Base-by-base conservation (phyloP, 768 basidiomycete species). In the Podaxis sp. region DNA sequence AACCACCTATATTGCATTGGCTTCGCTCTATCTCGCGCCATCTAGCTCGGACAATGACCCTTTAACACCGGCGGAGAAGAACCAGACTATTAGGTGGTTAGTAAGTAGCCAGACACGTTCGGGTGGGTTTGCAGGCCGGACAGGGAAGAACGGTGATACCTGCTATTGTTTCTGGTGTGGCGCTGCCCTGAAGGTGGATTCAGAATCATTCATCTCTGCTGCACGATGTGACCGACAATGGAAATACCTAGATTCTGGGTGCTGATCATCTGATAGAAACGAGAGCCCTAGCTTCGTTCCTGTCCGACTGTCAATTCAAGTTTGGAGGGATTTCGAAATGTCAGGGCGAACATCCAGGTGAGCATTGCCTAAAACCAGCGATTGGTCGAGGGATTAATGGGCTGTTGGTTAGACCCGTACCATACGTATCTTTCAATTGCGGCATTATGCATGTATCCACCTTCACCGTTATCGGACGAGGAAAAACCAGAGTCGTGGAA, bases 161-260 rank as follows among this genome's bases (percentile, higher is more conserved):
- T 99, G 96, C 71, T 99, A 99, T 72, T 92, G 91, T 64, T 98
- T 97, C 72, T 99, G 96, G 96, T 90, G 89, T 65, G 89, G 91
- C 2, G 95, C 87, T 7, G 80, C 91, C 0, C 72, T 98, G 9
- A 73, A 82, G 68, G 95, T 95, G 63, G 55, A 83, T 70, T 40
- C 23, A 28, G 28, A 40, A 52, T 52, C n/a, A 18, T 42, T 5
- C 56, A 5, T 50, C 14, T 53, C 25, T 38, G 21, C 59, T 50
- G 23, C 23, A 21, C 38, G 58, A 59, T 54, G 36, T 52, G 25
- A 55, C 44, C 51, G 32, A 64, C 28, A 28, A 18, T 36, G 18
- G 10, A 5, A 27, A 23, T 44, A 47, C 59, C 35, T 59, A 95
- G 94, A 88, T 96, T 37, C 79, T 97, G 4, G 88, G 81, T 1